Evolutionary conservation across 148 eudicot genomes (phyloP).

Genomic region (Agrostemma githago): DNA sequence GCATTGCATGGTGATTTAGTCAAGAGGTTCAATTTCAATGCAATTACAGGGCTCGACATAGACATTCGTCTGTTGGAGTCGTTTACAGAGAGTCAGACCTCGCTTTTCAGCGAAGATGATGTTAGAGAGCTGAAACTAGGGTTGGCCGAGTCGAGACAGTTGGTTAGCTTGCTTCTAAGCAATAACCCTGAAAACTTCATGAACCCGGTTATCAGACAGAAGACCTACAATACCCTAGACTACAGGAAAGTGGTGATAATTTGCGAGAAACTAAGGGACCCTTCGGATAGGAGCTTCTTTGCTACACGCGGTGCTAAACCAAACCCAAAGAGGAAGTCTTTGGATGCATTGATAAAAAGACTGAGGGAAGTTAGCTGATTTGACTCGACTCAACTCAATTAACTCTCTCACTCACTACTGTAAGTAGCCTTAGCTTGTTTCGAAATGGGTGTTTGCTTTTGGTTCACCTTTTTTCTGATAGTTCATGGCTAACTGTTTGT

Average conservation of each 20-base stretch:
- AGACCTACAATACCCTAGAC: constrained; percentile 79
- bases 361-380: constrained; percentile 85
- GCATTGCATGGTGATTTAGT: constrained; percentile 76
- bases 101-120: constrained; percentile 64
- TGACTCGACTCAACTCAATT: not conserved
- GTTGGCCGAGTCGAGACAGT: constrained; percentile 73
- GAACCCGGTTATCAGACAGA: constrained; percentile 88
- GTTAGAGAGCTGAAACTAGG: constrained; percentile 59
- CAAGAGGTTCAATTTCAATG: constrained; percentile 69
- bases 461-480: constrained; percentile 19
- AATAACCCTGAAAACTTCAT: constrained; percentile 85
- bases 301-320: constrained; percentile 69
- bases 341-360: constrained; percentile 79
- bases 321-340: constrained; percentile 86
- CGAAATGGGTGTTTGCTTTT: constrained; percentile 28
- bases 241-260: constrained; percentile 76
- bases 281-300: constrained; percentile 76
- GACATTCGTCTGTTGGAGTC: constrained; percentile 72
- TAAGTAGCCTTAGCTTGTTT: constrained; percentile 34
- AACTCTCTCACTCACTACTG: constrained; percentile 19
- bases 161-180: constrained; percentile 79
- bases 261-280: constrained; percentile 86
- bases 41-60: constrained; percentile 75
- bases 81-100: constrained; percentile 71
- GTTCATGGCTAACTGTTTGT: constrained; percentile 31